phyloP scores from a whole-genome alignment of 305 asterid species.

The Fraxinus albicans region DNA sequence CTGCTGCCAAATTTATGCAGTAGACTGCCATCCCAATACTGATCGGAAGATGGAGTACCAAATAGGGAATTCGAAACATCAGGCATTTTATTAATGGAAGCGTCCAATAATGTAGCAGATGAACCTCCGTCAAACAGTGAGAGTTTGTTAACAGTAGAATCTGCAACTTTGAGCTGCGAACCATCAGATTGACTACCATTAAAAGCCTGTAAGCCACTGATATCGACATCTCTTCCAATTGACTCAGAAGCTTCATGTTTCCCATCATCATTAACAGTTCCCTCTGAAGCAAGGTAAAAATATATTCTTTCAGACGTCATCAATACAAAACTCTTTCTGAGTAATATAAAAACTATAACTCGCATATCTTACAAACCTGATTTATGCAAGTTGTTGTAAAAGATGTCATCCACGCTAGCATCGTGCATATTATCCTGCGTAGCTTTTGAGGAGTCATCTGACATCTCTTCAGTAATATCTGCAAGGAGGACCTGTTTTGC shows the following conservation, averaged over 20 bases:
- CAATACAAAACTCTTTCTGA: slow-evolving; percentile 4
- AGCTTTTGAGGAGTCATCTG: slow-evolving; percentile 32
- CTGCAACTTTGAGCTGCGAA: slow-evolving; percentile 32
- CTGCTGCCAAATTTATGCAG: slow-evolving; percentile 40
- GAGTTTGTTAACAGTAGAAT: slow-evolving; percentile 35
- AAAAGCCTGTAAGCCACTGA: slow-evolving; percentile 29
- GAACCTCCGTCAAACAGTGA: slow-evolving; percentile 36
- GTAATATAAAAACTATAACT: slow-evolving; percentile 15
- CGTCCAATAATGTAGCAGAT: slow-evolving; percentile 36
- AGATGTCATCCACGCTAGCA: slow-evolving; percentile 33
- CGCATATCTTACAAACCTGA: slow-evolving; percentile 37
- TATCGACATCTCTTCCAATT: slow-evolving; percentile 29
- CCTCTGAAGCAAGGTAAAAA: slow-evolving; percentile 33
- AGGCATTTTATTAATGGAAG: slow-evolving; percentile 33
- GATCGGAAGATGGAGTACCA: slow-evolving; percentile 44
- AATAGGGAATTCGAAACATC: slow-evolving; percentile 44
- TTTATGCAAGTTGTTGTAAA: slow-evolving; percentile 28
- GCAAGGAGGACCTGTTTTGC: slow-evolving; percentile 43
- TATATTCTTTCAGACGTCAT: slow-evolving; percentile 17
- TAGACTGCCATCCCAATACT: slow-evolving; percentile 46
- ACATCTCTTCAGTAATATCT: slow-evolving; percentile 37
- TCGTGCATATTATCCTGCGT: slow-evolving; percentile 33
- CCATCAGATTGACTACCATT: slow-evolving; percentile 45
- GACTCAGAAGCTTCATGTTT: slow-evolving; percentile 38
- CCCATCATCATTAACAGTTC: slow-evolving; percentile 32